Evolutionary conservation across 1,284 basidiomycete genomes (phyloP).

Genomic region (Fistulina hepatica): DNA sequence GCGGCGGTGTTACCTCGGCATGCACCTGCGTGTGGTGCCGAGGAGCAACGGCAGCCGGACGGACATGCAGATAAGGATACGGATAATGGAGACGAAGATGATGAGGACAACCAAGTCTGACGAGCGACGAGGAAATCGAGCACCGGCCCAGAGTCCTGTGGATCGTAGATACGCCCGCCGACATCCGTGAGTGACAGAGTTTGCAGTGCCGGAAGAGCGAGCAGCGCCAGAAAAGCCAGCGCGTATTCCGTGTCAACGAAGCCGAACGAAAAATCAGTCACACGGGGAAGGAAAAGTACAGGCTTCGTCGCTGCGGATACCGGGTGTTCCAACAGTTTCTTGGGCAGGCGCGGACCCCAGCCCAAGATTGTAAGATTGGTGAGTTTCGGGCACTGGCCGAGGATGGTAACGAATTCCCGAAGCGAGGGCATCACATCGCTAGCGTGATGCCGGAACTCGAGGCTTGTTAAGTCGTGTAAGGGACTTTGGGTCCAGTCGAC

Average conservation of each 20-base stretch:
- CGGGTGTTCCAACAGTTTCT: too few relatives aligned
- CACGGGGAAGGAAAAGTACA: slow-evolving; percentile 25
- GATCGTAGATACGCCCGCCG: slow-evolving; percentile 22
- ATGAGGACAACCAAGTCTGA: slow-evolving; percentile 4
- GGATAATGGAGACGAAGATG: slow-evolving; percentile 2
- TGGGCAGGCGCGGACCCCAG: slow-evolving; percentile 29
- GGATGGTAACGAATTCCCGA: slow-evolving; percentile 31
- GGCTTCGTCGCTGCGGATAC: too few relatives aligned
- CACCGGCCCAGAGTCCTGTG: slow-evolving; percentile 24
- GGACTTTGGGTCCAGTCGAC: slow-evolving; percentile 32
- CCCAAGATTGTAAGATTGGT: slow-evolving; percentile 34
- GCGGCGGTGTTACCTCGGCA: slow-evolving; percentile 2
- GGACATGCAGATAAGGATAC: slow-evolving; percentile 7
- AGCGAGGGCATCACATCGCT: slow-evolving; percentile 38
- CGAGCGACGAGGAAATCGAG: slow-evolving; percentile 19
- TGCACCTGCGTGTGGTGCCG: slow-evolving; percentile 1
- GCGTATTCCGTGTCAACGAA: slow-evolving; percentile 35
- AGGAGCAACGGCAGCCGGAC: slow-evolving; percentile 1
- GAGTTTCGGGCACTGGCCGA: slow-evolving; percentile 30
- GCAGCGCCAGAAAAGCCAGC: slow-evolving; percentile 30
- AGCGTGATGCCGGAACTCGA: slow-evolving; percentile 43
- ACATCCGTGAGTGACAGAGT: slow-evolving; percentile 36
- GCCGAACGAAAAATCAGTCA: slow-evolving; percentile 33
- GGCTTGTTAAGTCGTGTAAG: slow-evolving; percentile 29
- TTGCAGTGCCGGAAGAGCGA: slow-evolving; percentile 30